Evolutionary conservation across 306 rosid genomes (phyloP), one percentile per base, ranked within the genome.

Genomic region (Mucuna pruriens): DNA sequence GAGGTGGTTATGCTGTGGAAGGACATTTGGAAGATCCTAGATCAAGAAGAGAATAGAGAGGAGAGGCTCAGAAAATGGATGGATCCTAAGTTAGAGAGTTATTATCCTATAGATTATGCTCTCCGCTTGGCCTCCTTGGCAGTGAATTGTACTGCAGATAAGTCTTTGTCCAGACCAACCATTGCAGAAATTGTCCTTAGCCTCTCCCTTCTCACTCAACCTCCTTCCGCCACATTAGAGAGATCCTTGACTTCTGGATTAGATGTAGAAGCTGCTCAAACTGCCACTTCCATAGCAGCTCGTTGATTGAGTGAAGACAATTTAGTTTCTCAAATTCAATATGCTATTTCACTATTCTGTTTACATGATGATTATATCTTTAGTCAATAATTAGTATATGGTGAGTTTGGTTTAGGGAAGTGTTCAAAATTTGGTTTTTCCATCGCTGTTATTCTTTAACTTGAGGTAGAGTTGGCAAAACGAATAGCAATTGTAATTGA

Each of bases 1-100:
- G 98, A 94, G 84, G 89, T 84, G n/a, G 83, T 69, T 61, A 80
- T 86, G 93, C 19, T 85, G 80, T 92, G 97, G 97, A 91, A 89
- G 87, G 88, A 86, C 6, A 75, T 90, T 5, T 85, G 86, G 83
- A 75, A 76, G 52, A 80, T 89, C 11, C 79, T 92, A 82, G 97
- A 89, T 69, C 42, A 39, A 16, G 86, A 85, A 84, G 90, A 87
- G 16, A 26, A 67, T 62, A 90, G 76, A 84, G 87, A 83, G 77
- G 91, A 87, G 83, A 77, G 84, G 54, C 63, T 89, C 11, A 76
- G 78, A 81, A 79, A 26, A 69, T 92, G 94, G 97, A 86, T 92
- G 83, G 97, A 92, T 86, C 90, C 90, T 34, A 82, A 75, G 22
- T 83, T 92, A 63, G 89, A 74, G 73, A 70, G 45, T 7, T 80